Evolutionary conservation across 2,329 filamentous ascomycete species (phyloP).

Genomic region (Diaporthe nobilis): DNA sequence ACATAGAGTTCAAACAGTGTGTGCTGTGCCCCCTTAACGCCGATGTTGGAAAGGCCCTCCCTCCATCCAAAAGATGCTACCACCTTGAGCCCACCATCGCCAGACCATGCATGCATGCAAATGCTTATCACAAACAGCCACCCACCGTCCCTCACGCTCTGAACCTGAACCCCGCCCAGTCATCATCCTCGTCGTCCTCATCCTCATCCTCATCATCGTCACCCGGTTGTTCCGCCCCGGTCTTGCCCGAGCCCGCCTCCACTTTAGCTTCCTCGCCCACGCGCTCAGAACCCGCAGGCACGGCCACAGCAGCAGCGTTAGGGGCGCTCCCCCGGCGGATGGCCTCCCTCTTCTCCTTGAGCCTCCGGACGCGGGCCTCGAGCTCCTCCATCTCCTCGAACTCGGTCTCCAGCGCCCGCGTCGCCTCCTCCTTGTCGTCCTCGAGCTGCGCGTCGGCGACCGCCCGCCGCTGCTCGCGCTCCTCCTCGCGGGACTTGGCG

Average conservation of each 20-base stretch:
- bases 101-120: constrained; percentile 21
- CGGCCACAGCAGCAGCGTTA: constrained; percentile 27
- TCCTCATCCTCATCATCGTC: constrained; percentile 54
- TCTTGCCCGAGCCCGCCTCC: constrained; percentile 41
- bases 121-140: not conserved
- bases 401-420: constrained; percentile 79
- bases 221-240: constrained; percentile 48
- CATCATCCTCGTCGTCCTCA: constrained; percentile 62
- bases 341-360: constrained; percentile 81
- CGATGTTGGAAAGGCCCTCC: not conserved
- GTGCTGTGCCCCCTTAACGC: constrained; percentile 5
- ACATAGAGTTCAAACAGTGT: constrained; percentile 4
- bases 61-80: not conserved
- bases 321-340: constrained; percentile 61
- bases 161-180: constrained; percentile 74
- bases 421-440: constrained; percentile 83
- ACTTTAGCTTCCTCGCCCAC: constrained; percentile 2
- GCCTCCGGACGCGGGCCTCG: constrained; percentile 76
- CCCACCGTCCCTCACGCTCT: constrained; percentile 43
- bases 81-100: not conserved
- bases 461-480: constrained; percentile 65
- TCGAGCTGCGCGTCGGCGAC: constrained; percentile 69
- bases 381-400: constrained; percentile 88
- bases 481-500: constrained; percentile 64
- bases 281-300: not conserved